phyloP scores from a whole-genome alignment of 495 filamentous ascomycete genomes.

The Aspergillus carlsbadensis region DNA sequence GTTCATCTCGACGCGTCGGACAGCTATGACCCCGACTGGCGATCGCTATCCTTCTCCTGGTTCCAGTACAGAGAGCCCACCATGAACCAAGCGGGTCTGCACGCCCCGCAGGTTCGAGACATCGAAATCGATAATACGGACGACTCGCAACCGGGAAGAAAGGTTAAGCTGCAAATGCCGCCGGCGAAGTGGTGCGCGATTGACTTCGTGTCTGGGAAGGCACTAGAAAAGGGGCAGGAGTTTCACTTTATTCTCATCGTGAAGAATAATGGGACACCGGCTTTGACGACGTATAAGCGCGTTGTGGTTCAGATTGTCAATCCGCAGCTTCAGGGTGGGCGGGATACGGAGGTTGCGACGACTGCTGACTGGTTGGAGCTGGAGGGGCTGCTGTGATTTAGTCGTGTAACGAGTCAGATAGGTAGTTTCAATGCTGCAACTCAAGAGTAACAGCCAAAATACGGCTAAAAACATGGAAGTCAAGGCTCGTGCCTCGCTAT shows the following conservation, averaged over 20 bases:
- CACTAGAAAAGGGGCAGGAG: conserved; percentile 25
- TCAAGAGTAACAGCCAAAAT: too few species aligned
- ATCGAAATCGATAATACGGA: conserved; percentile 28
- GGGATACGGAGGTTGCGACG: not conserved
- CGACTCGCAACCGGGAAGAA: conserved; percentile 6
- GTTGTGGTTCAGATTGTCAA: conserved; percentile 41
- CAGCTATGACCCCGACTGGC: conserved; percentile 41
- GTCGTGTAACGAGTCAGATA: too few species aligned
- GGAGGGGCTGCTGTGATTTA: too few species aligned
- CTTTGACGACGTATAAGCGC: conserved; percentile 40
- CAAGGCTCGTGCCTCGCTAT: too few species aligned
- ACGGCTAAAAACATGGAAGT: too few species aligned
- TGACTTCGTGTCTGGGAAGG: conserved; percentile 20
- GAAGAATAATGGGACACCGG: conserved; percentile 31
- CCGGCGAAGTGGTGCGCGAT: conserved; percentile 31
- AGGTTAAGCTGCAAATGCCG: conserved; percentile 35
- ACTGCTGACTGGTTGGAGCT: too few species aligned
- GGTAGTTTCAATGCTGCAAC: too few species aligned
- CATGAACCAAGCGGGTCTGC: conserved; percentile 39
- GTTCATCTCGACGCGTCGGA: conserved; percentile 40
- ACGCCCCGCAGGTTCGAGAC: conserved; percentile 30
- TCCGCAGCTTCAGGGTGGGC: conserved; percentile 6
- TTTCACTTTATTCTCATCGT: conserved; percentile 45
- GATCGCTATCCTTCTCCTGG: conserved; percentile 43
- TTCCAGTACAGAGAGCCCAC: conserved; percentile 46